Evolutionary conservation across 768 basidiomycete genomes (phyloP).

Genomic region (Boletellus ananas): DNA sequence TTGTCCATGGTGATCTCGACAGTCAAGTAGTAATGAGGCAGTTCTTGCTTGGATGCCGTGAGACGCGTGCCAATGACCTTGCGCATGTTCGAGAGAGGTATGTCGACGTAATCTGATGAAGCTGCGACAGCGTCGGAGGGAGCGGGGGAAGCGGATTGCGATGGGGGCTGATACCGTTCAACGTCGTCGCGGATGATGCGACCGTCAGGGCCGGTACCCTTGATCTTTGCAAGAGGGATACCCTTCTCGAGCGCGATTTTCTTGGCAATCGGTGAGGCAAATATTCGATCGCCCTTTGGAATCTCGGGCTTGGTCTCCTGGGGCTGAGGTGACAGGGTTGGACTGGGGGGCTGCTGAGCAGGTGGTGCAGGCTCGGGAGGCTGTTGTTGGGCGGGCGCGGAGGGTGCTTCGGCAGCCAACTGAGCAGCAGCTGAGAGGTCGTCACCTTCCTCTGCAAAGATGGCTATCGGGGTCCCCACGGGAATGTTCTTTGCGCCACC

Average conservation of each 20-base stretch:
- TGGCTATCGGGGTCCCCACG: constrained; percentile 87
- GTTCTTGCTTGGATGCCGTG: constrained; percentile 86
- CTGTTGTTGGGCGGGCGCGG: constrained; percentile 33
- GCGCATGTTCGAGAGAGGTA: constrained; percentile 91
- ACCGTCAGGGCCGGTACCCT: constrained; percentile 91
- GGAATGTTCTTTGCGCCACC: constrained; percentile 85
- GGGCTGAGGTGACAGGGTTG: constrained; percentile 32
- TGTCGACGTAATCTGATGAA: constrained; percentile 78
- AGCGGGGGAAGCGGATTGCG: constrained; percentile 42
- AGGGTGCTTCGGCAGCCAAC: constrained; percentile 57
- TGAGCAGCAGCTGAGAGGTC: constrained; percentile 81
- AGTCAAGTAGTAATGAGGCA: constrained; percentile 98
- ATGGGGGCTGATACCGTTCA: constrained; percentile 73
- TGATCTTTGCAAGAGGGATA: constrained; percentile 83
- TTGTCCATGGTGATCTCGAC: constrained; percentile 96
- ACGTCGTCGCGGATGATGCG: constrained; percentile 94
- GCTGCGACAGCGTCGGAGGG: constrained; percentile 46
- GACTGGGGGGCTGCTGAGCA: constrained; percentile 32
- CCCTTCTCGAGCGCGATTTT: constrained; percentile 95
- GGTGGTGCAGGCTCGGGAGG: constrained; percentile 42
- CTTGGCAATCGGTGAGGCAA: constrained; percentile 94
- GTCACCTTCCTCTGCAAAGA: constrained; percentile 93
- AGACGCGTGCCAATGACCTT: constrained; percentile 88
- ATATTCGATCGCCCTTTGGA: constrained; percentile 75
- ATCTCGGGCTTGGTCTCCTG: constrained; percentile 52